These are phyloP conservation scores for Exserohilum rostratum DNA, from an alignment of 2,329 filamentous ascomycete species.

Conservation along the genomic window DNA sequence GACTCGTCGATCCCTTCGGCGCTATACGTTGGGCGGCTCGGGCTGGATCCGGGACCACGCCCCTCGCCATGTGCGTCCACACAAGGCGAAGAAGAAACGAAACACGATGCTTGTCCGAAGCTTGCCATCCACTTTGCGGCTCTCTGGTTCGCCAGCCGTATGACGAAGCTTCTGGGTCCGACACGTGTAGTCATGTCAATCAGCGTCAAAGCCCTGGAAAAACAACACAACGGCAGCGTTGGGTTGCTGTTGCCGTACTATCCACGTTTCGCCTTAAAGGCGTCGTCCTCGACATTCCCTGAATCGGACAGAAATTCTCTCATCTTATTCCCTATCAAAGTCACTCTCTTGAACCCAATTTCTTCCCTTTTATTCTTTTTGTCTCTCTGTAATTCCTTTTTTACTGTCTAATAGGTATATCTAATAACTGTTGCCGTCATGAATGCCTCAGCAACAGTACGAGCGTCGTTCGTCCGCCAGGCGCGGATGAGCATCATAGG, in stretches of 20 bases:
- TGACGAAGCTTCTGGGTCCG: slow-evolving; percentile 19
- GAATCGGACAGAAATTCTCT: not conserved
- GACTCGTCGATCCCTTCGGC: not conserved
- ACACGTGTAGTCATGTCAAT: slow-evolving; percentile 20
- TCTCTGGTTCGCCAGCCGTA: slow-evolving; percentile 7
- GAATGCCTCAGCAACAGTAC: slow-evolving; percentile 40
- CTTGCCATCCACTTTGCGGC: slow-evolving; percentile 6
- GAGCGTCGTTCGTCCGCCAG: slow-evolving; percentile 34
- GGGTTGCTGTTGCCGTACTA: not conserved
- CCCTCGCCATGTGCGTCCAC: not conserved
- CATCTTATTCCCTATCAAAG: not conserved
- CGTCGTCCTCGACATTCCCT: not conserved
- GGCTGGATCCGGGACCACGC: slow-evolving; percentile 5
- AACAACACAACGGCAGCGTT: slow-evolving; percentile 4
- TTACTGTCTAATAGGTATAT: not conserved
- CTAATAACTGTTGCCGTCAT: slow-evolving; percentile 18
- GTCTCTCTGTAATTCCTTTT: not conserved
- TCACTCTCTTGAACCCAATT: not conserved
- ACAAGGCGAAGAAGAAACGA: slow-evolving; percentile 1
- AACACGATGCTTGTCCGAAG: slow-evolving; percentile 24
- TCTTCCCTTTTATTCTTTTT: not conserved
- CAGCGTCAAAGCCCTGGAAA: not conserved
- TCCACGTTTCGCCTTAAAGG: slow-evolving; percentile 5
- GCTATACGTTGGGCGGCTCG: slow-evolving; percentile 4
- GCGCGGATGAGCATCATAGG: slow-evolving; percentile 26